Base-by-base conservation (phyloP, 2,329 filamentous ascomycete species). In the Dryadomyces quercivorus region DNA sequence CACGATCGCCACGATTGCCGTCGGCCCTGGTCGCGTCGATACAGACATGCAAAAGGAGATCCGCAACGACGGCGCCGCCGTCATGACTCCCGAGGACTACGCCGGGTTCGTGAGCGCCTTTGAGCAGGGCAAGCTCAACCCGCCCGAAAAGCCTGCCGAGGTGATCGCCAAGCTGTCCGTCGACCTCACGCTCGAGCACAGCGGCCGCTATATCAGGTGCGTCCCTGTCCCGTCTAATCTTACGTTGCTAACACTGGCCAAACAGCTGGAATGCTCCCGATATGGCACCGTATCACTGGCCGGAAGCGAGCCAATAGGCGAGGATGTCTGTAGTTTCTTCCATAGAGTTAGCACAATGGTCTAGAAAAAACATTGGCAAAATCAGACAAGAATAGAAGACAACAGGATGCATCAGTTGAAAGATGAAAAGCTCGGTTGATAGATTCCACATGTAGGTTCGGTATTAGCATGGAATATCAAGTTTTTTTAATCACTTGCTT, bases 31-130 rank as follows among this genome's bases (percentile, higher is more conserved):
- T 2, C 81, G 87, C 48, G 85, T 94, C 8, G 86, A 95, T 64
- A 96, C 91, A 0, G 85, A 85, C 52, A 96, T 96, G 91, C 91
- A 95, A 67, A 76, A 76, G n/a, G 78, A 86, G 55, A 79, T 98
- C 55, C 76, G 93, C 51, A 83, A 90, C 49, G 66, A 70, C 3
- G 78, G 75, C 46, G 67, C 69, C 42, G 64, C 65, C 2, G 67
- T 66, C 53, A 82, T 82, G 79, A 63, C 73, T 51, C 65, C 72
- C 53, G 65, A 70, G 7, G 78, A 82, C 56, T 85, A 93, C 66
- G 73, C 77, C 8, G 74, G 71, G 31, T 97, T 97, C 62, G 73
- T 80, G 13, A 73, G 79, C 1, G 76, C 86, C 16, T 85, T 90
- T 65, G 77, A 82, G 59, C 75, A 78, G 6, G 90, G 90, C 15